These are phyloP conservation scores for Penicillium salamii DNA, from an alignment of 495 filamentous ascomycete species.

Conservation along the genomic window DNA sequence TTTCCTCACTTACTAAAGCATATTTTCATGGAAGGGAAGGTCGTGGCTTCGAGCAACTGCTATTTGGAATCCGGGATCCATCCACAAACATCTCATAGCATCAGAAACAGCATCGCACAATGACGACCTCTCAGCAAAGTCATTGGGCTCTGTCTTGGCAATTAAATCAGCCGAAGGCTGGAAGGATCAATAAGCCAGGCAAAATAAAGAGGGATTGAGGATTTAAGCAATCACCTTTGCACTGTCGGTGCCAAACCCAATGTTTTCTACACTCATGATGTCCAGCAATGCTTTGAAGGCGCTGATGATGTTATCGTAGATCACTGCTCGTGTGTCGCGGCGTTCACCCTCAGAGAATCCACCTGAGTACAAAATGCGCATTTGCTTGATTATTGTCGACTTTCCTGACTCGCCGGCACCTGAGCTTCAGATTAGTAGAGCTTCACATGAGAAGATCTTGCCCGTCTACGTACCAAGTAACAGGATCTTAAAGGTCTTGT, in stretches of 20 bases:
- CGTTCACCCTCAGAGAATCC: constrained; percentile 91
- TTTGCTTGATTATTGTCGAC: constrained; percentile 98
- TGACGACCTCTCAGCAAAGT: constrained; percentile 72
- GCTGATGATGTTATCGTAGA: constrained; percentile 88
- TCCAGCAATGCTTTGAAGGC: constrained; percentile 88
- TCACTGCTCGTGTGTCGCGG: constrained; percentile 88
- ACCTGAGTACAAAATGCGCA: constrained; percentile 94
- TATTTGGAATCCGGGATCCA: constrained; percentile 76
- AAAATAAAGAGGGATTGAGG: constrained; percentile 1
- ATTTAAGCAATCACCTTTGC: constrained; percentile 60
- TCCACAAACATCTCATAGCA: constrained; percentile 84
- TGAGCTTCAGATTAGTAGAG: constrained; percentile 33
- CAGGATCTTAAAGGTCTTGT: too few species aligned
- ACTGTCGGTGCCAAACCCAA: constrained; percentile 70
- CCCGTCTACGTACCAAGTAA: too few species aligned
- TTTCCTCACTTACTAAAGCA: constrained; percentile 92
- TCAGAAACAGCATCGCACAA: too few species aligned
- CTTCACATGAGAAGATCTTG: constrained; percentile 80
- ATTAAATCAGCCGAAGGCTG: constrained; percentile 33
- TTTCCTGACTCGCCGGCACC: constrained; percentile 98
- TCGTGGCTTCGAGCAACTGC: constrained; percentile 90
- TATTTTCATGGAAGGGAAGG: constrained; percentile 92
- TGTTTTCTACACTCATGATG: constrained; percentile 83
- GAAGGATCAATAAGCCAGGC: constrained; percentile 12
- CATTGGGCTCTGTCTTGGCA: constrained; percentile 55